A percentile compares a stretch with the other conserved stretches of the same genome.
These are phyloP conservation scores for Podospora anserina DNA, from an alignment of 495 filamentous ascomycete species.

Conservation along the genomic window DNA sequence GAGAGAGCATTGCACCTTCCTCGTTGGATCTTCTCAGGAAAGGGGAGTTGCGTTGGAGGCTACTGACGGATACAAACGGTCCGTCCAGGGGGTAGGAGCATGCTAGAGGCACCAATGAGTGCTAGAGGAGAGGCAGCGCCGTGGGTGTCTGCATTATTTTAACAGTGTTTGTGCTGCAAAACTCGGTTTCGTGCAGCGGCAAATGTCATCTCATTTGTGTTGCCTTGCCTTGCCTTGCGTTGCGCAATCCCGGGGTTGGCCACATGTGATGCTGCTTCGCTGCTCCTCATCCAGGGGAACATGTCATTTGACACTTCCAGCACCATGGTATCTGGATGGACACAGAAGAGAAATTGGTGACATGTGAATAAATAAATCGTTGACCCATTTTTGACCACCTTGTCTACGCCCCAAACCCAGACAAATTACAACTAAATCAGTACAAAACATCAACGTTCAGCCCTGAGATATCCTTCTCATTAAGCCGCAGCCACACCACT, in stretches of 20 bases:
- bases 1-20: not conserved
- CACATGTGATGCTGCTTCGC: not conserved
- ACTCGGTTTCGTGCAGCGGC: conserved; percentile 16
- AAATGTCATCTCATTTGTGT: conserved; percentile 21
- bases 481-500: conserved; percentile 17
- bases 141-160: conserved; percentile 18
- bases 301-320: not conserved
- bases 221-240: conserved; percentile 1
- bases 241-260: conserved; percentile 1
- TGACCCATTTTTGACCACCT: conserved; percentile 5
- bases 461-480: conserved; percentile 4
- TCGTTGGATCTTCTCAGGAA: not conserved
- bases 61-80: not conserved
- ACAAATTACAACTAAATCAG: conserved; percentile 8
- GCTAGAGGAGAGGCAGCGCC: not conserved
- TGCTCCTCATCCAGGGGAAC: too few species aligned
- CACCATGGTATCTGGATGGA: not conserved
- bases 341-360: not conserved
- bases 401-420: conserved; percentile 2
- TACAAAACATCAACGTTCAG: conserved; percentile 9
- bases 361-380: not conserved
- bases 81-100: not conserved
- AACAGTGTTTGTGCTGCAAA: conserved; percentile 11
- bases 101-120: not conserved
- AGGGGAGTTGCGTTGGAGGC: not conserved